phyloP scores from a whole-genome alignment of 768 basidiomycete species.

The Porphyrellus cyaneotinctus region DNA sequence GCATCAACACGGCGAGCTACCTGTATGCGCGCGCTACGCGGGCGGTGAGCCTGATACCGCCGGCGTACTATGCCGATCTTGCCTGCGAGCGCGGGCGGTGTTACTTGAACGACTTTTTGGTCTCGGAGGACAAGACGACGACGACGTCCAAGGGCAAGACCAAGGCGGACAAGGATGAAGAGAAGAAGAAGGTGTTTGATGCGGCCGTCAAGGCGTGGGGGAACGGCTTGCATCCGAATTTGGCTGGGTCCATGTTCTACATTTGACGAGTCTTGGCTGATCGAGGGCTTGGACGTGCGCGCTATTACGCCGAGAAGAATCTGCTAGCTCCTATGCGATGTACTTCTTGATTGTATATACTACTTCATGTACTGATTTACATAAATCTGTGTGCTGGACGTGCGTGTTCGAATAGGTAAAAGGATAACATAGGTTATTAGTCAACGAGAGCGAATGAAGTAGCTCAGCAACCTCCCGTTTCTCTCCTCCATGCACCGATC shows the following conservation, averaged over 20 bases:
- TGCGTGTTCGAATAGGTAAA: background rate
- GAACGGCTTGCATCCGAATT: slow-evolving; percentile 49
- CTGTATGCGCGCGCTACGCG: slow-evolving; percentile 81
- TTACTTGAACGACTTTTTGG: slow-evolving; percentile 71
- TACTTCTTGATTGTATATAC: too few species aligned
- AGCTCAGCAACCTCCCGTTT: slow-evolving; percentile 27
- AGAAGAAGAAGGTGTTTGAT: slow-evolving; percentile 17
- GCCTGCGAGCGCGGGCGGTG: slow-evolving; percentile 77
- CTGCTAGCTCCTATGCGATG: background rate
- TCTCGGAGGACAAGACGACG: slow-evolving; percentile 47
- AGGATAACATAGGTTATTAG: background rate
- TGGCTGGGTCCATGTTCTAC: slow-evolving; percentile 72
- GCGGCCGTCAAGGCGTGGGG: slow-evolving; percentile 42
- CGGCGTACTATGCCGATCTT: slow-evolving; percentile 79
- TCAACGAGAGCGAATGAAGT: background rate
- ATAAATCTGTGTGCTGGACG: too few species aligned
- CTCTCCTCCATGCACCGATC: slow-evolving; percentile 44
- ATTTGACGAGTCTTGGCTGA: slow-evolving; percentile 39
- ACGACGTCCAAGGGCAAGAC: slow-evolving; percentile 33
- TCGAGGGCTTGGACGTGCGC: background rate
- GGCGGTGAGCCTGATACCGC: slow-evolving; percentile 75
- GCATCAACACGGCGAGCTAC: slow-evolving; percentile 66
- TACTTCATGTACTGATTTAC: too few species aligned
- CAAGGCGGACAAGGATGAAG: slow-evolving; percentile 29
- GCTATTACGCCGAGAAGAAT: background rate